Conservation (phyloP, 139 green algal genomes). For the Tetraselmis striata region DNA sequence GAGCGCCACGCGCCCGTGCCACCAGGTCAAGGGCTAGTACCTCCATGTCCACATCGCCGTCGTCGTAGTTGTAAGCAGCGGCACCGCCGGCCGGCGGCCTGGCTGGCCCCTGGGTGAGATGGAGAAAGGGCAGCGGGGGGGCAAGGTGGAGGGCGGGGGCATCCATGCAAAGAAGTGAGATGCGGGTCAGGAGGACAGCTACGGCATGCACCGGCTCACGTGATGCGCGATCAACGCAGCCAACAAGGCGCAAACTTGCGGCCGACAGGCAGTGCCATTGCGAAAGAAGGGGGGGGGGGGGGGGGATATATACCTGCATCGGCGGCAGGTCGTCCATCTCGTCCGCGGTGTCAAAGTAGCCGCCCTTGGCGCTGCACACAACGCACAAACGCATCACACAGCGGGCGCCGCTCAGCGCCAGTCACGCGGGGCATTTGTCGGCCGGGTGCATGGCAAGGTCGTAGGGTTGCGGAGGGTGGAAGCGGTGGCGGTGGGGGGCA, state of each 20-base stretch:
- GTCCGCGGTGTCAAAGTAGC: conserved; percentile 31
- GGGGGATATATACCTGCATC: no score
- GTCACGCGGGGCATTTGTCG: neutral
- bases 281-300: no score
- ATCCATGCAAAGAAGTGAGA: no score
- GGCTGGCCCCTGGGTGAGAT: neutral
- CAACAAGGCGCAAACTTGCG: no score
- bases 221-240: no score
- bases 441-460: neutral
- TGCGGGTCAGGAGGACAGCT: no score
- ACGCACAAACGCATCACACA: neutral
- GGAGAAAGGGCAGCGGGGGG: no score
- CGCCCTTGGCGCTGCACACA: neutral
- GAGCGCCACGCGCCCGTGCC: no score
- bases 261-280: no score
- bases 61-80: neutral
- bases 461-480: neutral
- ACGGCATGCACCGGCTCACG: no score
- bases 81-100: neutral
- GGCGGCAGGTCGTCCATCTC: conserved; percentile 16
- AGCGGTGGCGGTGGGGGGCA: neutral
- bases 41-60: neutral
- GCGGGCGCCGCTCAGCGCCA: neutral
- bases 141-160: no score
- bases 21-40: no score